A percentile compares a stretch with the other conserved stretches of the same genome.
Conservation (phyloP, 306 rosid genomes). For the Lathyrus aphaca region DNA sequence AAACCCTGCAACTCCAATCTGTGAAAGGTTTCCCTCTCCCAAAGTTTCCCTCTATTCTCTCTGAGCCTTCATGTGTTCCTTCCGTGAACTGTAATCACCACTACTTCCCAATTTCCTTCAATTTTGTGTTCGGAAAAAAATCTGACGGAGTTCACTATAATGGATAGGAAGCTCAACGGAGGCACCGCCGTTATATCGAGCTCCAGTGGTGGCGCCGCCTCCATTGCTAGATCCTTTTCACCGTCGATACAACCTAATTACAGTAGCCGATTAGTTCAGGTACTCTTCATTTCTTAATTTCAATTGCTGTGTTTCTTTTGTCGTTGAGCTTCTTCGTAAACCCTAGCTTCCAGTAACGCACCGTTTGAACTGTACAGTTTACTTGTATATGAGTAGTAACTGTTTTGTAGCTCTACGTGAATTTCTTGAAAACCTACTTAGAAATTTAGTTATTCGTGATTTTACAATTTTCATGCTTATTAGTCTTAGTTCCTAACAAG, state of each 20-base stretch:
- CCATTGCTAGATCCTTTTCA: slow-evolving; percentile 45
- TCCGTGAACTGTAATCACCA: slow-evolving; percentile 24
- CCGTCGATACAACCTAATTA: slow-evolving; percentile 57
- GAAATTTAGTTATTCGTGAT: slow-evolving; percentile 14
- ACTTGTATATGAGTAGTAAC: neutral
- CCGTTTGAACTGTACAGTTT: slow-evolving; percentile 11
- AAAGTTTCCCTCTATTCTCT: slow-evolving; percentile 6
- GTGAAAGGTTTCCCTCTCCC: slow-evolving; percentile 45
- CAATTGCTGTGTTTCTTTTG: neutral
- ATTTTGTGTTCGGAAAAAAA: slow-evolving; percentile 8
- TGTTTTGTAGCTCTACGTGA: neutral
- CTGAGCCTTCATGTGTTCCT: slow-evolving; percentile 14
- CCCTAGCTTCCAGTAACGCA: slow-evolving; percentile 49
- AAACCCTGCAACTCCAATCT: slow-evolving; percentile 41
- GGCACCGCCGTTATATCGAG: slow-evolving; percentile 51
- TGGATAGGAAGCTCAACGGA: slow-evolving; percentile 73
- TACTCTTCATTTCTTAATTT: slow-evolving; percentile 30
- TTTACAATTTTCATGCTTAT: neutral
- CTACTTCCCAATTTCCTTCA: neutral
- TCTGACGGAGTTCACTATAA: slow-evolving; percentile 17
- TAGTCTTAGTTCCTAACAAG: slow-evolving; percentile 4
- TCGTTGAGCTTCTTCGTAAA: slow-evolving; percentile 38
- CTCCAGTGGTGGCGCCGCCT: slow-evolving; percentile 48
- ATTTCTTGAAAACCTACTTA: slow-evolving; percentile 11
- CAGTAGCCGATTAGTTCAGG: slow-evolving; percentile 77